Percentiles rank a stretch among this genome's conserved stretches.
Conservation (phyloP, 2,329 filamentous ascomycete genomes). For the Penicillium sp. region DNA sequence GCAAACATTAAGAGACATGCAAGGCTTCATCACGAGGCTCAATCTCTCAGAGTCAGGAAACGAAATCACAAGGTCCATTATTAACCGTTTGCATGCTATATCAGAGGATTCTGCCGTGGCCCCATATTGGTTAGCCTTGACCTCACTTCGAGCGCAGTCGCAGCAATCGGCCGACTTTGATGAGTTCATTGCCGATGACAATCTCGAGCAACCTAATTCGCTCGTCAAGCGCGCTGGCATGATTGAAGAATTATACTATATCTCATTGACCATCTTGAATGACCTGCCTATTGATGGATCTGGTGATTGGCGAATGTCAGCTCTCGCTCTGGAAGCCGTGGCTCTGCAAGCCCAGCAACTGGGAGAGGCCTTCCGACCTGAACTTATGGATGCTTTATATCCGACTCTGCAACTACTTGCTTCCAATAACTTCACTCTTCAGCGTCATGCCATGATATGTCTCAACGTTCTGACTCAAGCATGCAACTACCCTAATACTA, state of each 20-base stretch:
- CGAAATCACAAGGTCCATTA: constrained; percentile 64
- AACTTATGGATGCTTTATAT: constrained; percentile 89
- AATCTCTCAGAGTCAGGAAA: constrained; percentile 45
- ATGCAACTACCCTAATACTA: constrained; percentile 74
- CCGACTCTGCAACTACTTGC: constrained; percentile 88
- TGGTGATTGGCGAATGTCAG: constrained; percentile 71
- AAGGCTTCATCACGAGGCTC: constrained; percentile 60
- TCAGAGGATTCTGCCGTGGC: constrained; percentile 64
- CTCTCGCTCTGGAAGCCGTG: constrained; percentile 77
- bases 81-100: constrained; percentile 63
- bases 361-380: constrained; percentile 70
- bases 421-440: constrained; percentile 66
- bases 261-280: constrained; percentile 43
- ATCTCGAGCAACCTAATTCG: constrained; percentile 32
- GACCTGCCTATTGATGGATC: constrained; percentile 40
- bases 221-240: constrained; percentile 34
- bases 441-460: constrained; percentile 78
- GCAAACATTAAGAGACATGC: constrained; percentile 62
- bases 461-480: constrained; percentile 76
- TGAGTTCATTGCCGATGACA: constrained; percentile 63
- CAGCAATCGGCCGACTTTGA: constrained; percentile 59
- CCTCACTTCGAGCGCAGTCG: constrained; percentile 64
- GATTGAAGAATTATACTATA: constrained; percentile 48
- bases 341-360: constrained; percentile 72
- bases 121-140: constrained; percentile 77